Percentiles rank a stretch among this genome's conserved stretches.
Evolutionary conservation across 2,329 filamentous ascomycete species (phyloP).

Genomic region (Neonectria sp.): DNA sequence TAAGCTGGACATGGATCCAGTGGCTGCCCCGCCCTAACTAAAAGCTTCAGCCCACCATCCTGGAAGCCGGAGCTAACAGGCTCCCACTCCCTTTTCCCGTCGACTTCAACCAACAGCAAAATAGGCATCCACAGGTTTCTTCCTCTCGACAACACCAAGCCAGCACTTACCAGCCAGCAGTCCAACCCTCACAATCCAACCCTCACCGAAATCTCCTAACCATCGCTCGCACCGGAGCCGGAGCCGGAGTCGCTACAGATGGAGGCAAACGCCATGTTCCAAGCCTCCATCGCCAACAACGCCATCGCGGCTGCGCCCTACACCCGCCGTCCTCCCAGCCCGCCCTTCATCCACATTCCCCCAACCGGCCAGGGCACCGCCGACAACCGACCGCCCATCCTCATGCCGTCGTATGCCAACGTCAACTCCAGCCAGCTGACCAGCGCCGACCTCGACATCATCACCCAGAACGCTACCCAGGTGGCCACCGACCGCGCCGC

Average conservation of each 20-base stretch:
- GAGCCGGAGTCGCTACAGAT: slow-evolving; percentile 20
- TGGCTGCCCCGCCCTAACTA: neutral
- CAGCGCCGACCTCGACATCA: slow-evolving; percentile 60
- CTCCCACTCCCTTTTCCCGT: neutral
- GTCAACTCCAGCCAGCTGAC: slow-evolving; percentile 60
- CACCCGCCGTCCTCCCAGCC: slow-evolving; percentile 56
- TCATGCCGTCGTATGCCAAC: slow-evolving; percentile 59
- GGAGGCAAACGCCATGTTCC: slow-evolving; percentile 21
- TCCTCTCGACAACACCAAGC: neutral
- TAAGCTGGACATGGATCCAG: neutral
- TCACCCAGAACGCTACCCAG: slow-evolving; percentile 61
- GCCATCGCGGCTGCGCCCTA: slow-evolving; percentile 53
- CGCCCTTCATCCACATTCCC: slow-evolving; percentile 61
- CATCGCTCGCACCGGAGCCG: neutral
- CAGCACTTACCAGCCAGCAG: neutral
- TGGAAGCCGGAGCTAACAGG: neutral
- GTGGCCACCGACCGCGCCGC: slow-evolving; percentile 51
- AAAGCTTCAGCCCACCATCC: neutral
- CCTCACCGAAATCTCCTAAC: no score
- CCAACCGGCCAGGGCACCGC: slow-evolving; percentile 34
- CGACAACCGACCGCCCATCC: slow-evolving; percentile 41
- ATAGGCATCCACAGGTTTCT: neutral
- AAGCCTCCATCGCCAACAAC: slow-evolving; percentile 33
- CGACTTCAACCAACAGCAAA: neutral
- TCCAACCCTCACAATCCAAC: neutral